These are phyloP conservation scores for Eucalyptus cladocalyx DNA, from an alignment of 345 rosid genomes.

Conservation along the genomic window DNA sequence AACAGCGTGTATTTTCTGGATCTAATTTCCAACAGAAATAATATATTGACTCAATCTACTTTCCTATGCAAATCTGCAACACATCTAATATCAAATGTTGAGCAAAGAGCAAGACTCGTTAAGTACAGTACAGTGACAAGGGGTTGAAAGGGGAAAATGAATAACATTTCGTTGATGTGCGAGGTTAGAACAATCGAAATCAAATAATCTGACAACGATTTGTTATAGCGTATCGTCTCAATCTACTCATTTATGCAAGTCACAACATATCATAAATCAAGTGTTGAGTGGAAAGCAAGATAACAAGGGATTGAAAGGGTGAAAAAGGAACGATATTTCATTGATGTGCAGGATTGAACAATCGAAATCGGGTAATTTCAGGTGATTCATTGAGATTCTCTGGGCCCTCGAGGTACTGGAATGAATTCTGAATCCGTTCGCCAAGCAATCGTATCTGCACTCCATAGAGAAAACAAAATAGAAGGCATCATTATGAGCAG, in stretches of 20 bases:
- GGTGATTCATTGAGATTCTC: neutral
- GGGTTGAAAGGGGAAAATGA: too few species aligned
- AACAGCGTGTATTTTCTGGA: too few species aligned
- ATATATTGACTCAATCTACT: too few species aligned
- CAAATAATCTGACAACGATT: accelerated
- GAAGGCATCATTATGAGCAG: neutral
- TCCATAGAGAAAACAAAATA: neutral
- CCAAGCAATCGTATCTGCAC: neutral
- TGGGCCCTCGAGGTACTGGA: neutral
- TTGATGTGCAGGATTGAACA: neutral
- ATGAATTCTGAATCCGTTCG: neutral
- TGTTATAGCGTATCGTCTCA: neutral
- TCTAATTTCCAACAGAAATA: too few species aligned
- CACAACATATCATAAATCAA: neutral
- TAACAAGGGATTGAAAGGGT: neutral
- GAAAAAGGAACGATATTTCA: neutral
- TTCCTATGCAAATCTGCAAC: too few species aligned
- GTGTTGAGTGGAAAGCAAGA: neutral
- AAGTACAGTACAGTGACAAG: too few species aligned
- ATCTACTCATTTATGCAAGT: neutral
- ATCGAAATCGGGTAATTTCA: neutral
- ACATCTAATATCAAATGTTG: too few species aligned
- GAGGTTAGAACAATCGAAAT: too few species aligned
- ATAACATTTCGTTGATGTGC: too few species aligned
- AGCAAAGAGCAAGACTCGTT: too few species aligned